Evolutionary conservation across 495 filamentous ascomycete genomes (phyloP).

Genomic region (Pseudotulostoma volvatum): DNA sequence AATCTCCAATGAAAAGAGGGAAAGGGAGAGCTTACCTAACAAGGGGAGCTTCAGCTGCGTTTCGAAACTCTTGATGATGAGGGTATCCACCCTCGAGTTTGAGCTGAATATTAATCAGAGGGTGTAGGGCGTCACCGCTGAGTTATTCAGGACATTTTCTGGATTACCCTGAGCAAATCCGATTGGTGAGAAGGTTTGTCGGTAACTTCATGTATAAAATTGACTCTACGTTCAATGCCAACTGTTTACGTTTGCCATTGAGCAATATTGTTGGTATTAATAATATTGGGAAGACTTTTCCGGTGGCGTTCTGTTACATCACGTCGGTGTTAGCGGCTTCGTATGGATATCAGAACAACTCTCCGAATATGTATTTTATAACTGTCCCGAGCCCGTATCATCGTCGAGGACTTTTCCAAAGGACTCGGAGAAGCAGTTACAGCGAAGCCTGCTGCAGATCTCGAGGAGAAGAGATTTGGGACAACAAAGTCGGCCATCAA

Average conservation of each 20-base stretch:
- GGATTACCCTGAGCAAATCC: not conserved
- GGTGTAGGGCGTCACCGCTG: not conserved
- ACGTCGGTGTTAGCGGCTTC: not conserved
- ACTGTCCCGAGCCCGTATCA: not conserved
- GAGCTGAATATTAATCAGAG: not conserved
- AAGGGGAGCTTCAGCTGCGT: not conserved
- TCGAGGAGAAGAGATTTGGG: not conserved
- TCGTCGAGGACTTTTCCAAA: not conserved
- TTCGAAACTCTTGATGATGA: not conserved
- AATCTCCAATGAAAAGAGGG: not conserved
- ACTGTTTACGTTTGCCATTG: not conserved
- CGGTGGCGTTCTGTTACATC: not conserved
- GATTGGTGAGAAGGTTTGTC: not conserved
- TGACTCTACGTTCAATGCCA: not conserved
- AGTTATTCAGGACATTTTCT: not conserved
- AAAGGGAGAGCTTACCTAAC: not conserved
- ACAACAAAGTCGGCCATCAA: not conserved
- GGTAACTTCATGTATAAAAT: not conserved
- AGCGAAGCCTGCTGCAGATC: not conserved
- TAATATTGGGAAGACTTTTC: not conserved
- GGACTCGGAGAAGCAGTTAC: not conserved
- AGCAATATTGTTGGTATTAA: not conserved
- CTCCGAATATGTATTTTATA: not conserved
- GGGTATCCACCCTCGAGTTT: not conserved
- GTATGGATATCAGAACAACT: not conserved